phyloP scores from a whole-genome alignment of 2,329 filamentous ascomycete species.

The Penicillium sp. region DNA sequence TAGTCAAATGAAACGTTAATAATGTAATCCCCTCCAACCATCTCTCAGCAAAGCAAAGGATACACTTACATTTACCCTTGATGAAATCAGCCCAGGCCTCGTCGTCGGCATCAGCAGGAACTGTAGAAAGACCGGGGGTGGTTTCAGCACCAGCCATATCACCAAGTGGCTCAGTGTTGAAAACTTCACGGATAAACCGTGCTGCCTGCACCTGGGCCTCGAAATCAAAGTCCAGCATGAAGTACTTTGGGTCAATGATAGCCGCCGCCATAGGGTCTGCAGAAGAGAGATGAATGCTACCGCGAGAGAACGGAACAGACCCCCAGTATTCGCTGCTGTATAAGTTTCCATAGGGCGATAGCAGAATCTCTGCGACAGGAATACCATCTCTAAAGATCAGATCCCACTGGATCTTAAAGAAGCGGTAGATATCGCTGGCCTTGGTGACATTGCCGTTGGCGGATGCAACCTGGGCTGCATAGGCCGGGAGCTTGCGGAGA shows the following conservation, averaged over 20 bases:
- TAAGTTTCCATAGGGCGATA: conserved; percentile 17
- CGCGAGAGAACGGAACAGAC: conserved; percentile 33
- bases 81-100: conserved; percentile 25
- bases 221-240: conserved; percentile 29
- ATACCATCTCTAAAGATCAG: conserved; percentile 26
- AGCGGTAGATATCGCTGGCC: conserved; percentile 17
- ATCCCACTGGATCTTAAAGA: conserved; percentile 30
- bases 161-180: conserved; percentile 18
- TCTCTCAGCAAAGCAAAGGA: neutral
- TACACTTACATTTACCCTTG: conserved; percentile 23
- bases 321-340: conserved; percentile 25
- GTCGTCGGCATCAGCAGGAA: conserved; percentile 23
- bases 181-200: conserved; percentile 23
- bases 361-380: conserved; percentile 29
- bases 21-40: neutral
- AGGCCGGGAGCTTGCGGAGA: conserved; percentile 19
- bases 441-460: conserved; percentile 17
- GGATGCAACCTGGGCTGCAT: conserved; percentile 20
- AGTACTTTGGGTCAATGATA: conserved; percentile 33
- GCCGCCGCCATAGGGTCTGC: conserved; percentile 22
- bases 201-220: conserved; percentile 21
- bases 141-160: conserved; percentile 17
- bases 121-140: conserved; percentile 16
- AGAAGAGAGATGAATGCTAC: conserved; percentile 29
- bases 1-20: conserved; percentile 4